Evolutionary conservation across 2,329 filamentous ascomycete species (phyloP).

Genomic region (Exophiala phaeomuriformis): DNA sequence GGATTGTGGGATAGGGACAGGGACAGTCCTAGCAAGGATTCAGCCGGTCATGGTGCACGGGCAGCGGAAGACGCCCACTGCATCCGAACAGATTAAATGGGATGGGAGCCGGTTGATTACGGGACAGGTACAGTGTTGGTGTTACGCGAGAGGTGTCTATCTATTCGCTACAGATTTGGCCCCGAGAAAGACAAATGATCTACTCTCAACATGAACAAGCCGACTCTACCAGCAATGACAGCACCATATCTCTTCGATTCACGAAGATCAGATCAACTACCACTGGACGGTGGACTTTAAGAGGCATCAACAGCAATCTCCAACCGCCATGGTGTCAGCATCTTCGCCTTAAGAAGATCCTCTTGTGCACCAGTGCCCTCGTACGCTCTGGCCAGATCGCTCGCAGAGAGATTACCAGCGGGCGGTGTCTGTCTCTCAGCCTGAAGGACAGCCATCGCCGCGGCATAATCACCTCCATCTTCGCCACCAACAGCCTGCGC

Average conservation of each 20-base stretch:
- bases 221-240: too few relatives aligned
- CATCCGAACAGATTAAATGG: too few relatives aligned
- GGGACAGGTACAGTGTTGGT: too few relatives aligned
- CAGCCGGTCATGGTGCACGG: too few relatives aligned
- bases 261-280: neutral
- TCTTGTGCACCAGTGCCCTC: constrained; percentile 62
- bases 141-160: too few relatives aligned
- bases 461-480: constrained; percentile 48
- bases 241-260: too few relatives aligned
- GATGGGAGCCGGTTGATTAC: too few relatives aligned
- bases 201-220: too few relatives aligned
- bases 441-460: constrained; percentile 75
- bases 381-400: constrained; percentile 65
- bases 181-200: too few relatives aligned
- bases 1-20: constrained; percentile 27
- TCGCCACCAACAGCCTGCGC: constrained; percentile 50
- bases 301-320: constrained; percentile 5
- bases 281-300: neutral
- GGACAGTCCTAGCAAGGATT: neutral
- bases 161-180: too few relatives aligned
- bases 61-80: too few relatives aligned
- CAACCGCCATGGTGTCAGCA: constrained; percentile 71
- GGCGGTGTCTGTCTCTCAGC: constrained; percentile 69
- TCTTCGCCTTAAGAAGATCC: constrained; percentile 69
- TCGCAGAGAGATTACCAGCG: constrained; percentile 57